Conservation (phyloP, 257 asterid genomes). For the Henckelia pumila region DNA sequence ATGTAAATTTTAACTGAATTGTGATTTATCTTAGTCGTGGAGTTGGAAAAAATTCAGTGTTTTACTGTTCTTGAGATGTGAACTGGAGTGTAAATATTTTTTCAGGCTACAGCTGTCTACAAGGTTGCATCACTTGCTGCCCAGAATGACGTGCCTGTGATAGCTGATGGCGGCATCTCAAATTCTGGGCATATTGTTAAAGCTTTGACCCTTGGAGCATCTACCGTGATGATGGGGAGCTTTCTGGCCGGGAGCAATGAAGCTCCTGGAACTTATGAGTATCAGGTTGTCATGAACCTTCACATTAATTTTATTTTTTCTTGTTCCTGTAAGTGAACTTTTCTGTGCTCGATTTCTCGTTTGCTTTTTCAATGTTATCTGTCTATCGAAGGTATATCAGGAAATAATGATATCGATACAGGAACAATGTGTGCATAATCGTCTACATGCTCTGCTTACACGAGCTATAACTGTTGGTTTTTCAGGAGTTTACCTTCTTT, state of each 20-base stretch:
- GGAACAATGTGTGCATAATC: no score
- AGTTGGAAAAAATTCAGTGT: background rate
- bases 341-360: background rate
- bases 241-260: constrained; percentile 89
- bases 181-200: constrained; percentile 95
- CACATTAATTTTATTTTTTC: background rate
- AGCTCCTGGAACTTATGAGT: constrained; percentile 74
- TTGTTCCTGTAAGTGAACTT: background rate
- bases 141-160: constrained; percentile 66
- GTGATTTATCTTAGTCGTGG: background rate
- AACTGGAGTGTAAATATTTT: background rate
- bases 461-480: no score
- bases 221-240: constrained; percentile 92
- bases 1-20: no score
- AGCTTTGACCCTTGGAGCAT: constrained; percentile 90
- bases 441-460: no score
- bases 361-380: background rate
- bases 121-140: constrained; percentile 85
- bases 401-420: background rate
- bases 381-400: background rate
- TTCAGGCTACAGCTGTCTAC: constrained; percentile 85
- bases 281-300: constrained; percentile 45
- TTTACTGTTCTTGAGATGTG: background rate
- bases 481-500: no score
- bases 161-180: constrained; percentile 94